Evolutionary conservation across 1,284 basidiomycete genomes (phyloP), one percentile per base, ranked within the genome.

Genomic region (Apiotrichum veenhuisii): DNA sequence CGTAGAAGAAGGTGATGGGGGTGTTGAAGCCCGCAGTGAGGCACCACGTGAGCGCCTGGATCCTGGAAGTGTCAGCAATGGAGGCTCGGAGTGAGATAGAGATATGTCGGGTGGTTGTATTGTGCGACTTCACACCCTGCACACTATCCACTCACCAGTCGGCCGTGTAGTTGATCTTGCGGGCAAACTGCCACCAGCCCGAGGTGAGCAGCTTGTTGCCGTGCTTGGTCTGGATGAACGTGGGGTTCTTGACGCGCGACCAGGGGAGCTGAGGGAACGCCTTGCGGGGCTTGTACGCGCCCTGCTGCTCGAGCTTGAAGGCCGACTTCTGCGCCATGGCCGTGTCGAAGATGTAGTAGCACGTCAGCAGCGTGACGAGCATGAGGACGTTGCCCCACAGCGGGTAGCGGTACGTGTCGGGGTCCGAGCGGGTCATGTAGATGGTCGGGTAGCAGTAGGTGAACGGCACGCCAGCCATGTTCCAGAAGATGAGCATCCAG

Each of bases 401-500:
- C 12, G 90, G 87, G 82, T 95, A 98, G 42, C 81, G 83, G 81
- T 98, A 98, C 64, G 84, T 85, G 23, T 85, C 83, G 0, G 93
- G 91, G 61, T 95, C 86, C 74, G 94, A 88, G n/a, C 89, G 87
- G 12, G 90, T 88, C 90, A 99, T 98, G 82, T 96, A 98, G 61
- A 99, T 87, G 55, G 95, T 89, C 22, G 93, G 94, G 82, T 98
- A 96, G 63, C 89, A 89, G 75, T 96, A 96, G 53, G 93, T 96
- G 66, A 78, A 79, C 22, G 81, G 82, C 2, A 81, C 81, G 57
- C 95, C 96, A 25, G 95, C 91, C 75, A 98, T 88, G 79, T 99
- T 99, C 91, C 91, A 95, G 81, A 95, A 95, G 73, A 93, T 94
- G 65, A 94, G 86, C 83, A 95, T 87, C 81, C 91, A 94, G 45